Percentiles rank a stretch among this genome's conserved stretches.
Evolutionary conservation across 2,329 filamentous ascomycete genomes (phyloP).

Genomic region (Colletotrichum agaves): DNA sequence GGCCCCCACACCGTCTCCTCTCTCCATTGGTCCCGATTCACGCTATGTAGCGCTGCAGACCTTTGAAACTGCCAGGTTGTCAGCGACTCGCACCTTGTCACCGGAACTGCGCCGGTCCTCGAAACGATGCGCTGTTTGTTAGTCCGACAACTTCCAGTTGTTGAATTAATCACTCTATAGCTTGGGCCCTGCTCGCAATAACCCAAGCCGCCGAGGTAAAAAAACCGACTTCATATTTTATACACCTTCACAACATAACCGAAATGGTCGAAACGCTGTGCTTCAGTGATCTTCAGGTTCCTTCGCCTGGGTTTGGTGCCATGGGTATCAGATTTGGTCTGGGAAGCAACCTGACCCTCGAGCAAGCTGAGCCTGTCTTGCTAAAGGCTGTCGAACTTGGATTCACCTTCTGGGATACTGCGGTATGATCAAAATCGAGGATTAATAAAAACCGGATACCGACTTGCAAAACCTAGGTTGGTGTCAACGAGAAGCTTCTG

Average conservation of each 20-base stretch:
- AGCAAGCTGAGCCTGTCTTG: slow-evolving; percentile 60
- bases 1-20: neutral
- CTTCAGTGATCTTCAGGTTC: slow-evolving; percentile 52
- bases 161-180: neutral
- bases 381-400: slow-evolving; percentile 59
- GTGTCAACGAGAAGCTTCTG: slow-evolving; percentile 60
- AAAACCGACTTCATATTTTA: no score
- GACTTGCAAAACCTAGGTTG: no score
- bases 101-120: slow-evolving; percentile 11
- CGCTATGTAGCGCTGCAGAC: neutral
- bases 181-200: neutral
- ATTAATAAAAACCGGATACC: no score
- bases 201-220: no score
- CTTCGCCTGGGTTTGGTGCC: slow-evolving; percentile 58
- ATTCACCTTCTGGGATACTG: slow-evolving; percentile 59
- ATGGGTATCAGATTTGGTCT: slow-evolving; percentile 60
- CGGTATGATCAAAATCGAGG: slow-evolving; percentile 46
- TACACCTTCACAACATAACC: neutral
- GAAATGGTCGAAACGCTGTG: slow-evolving; percentile 53
- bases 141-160: neutral
- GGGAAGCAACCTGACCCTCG: slow-evolving; percentile 53
- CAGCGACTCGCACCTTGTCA: slow-evolving; percentile 14
- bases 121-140: neutral
- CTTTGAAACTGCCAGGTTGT: no score
- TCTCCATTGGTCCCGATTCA: neutral